These are phyloP conservation scores for Papiliotrema laurentii DNA, from an alignment of 1,284 basidiomycete species.

Conservation along the genomic window DNA sequence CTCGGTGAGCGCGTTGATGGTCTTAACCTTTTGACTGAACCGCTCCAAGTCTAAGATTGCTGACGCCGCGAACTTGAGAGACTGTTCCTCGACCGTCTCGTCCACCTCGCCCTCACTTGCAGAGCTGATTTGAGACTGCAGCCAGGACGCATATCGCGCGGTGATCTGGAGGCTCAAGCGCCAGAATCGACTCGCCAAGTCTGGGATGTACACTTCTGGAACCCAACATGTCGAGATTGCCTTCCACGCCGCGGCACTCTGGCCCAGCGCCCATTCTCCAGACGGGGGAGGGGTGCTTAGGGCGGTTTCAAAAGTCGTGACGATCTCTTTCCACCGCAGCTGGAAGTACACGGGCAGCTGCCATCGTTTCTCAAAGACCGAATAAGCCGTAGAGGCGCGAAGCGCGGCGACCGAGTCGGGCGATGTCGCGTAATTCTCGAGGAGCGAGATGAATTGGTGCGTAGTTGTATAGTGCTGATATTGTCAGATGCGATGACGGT, in stretches of 20 bases:
- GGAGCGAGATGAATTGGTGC: conserved; percentile 73
- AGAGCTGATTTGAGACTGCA: conserved; percentile 76
- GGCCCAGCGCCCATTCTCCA: conserved; percentile 48
- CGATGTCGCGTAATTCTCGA: conserved; percentile 79
- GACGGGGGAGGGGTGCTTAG: conserved; percentile 41
- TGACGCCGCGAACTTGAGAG: conserved; percentile 17
- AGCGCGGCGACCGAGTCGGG: conserved; percentile 63
- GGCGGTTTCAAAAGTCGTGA: conserved; percentile 65
- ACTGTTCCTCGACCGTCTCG: conserved; percentile 55
- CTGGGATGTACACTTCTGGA: conserved; percentile 73
- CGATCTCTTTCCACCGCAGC: conserved; percentile 92
- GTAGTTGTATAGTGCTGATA: conserved; percentile 74
- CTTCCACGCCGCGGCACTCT: conserved; percentile 65
- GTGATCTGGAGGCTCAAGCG: conserved; percentile 66
- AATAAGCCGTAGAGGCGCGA: conserved; percentile 66
- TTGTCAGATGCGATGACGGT: conserved; percentile 1
- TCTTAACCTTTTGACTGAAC: conserved; percentile 14
- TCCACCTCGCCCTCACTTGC: conserved; percentile 52
- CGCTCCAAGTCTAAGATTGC: conserved; percentile 34
- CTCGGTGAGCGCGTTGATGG: conserved; percentile 13
- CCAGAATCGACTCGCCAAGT: conserved; percentile 80
- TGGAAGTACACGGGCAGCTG: conserved; percentile 97
- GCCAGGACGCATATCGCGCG: conserved; percentile 52
- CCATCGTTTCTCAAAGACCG: conserved; percentile 78
- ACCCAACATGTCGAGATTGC: conserved; percentile 78